These are phyloP conservation scores for Diatrype stigma DNA, from an alignment of 2,329 filamentous ascomycete genomes.

Conservation along the genomic window DNA sequence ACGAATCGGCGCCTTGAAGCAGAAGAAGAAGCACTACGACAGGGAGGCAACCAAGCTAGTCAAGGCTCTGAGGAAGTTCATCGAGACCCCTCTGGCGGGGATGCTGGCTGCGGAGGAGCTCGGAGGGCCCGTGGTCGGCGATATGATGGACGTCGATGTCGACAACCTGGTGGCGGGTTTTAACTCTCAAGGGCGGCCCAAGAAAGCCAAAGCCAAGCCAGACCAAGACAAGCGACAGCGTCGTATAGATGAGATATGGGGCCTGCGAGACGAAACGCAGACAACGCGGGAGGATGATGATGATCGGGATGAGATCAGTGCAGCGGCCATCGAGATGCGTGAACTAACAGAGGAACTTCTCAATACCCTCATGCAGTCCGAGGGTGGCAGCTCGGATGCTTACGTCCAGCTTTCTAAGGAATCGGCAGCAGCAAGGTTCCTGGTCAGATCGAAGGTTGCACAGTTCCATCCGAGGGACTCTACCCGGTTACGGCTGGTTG, in stretches of 20 bases:
- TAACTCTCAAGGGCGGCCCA: slow-evolving; percentile 54
- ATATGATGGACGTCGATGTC: slow-evolving; percentile 60
- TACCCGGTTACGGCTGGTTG: slow-evolving; percentile 52
- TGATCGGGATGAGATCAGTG: slow-evolving; percentile 43
- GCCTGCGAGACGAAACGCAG: slow-evolving; percentile 24
- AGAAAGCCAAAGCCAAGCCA: slow-evolving; percentile 40
- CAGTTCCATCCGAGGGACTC: slow-evolving; percentile 64
- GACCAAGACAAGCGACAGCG: slow-evolving; percentile 51
- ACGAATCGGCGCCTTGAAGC: slow-evolving; percentile 55
- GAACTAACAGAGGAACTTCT: slow-evolving; percentile 57
- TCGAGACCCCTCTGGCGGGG: slow-evolving; percentile 63
- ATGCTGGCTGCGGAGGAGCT: slow-evolving; percentile 82
- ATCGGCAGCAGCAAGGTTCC: slow-evolving; percentile 58
- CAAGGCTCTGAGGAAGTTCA: slow-evolving; percentile 63
- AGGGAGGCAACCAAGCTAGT: slow-evolving; percentile 58
- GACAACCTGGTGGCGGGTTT: slow-evolving; percentile 58
- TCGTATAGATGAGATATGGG: slow-evolving; percentile 63
- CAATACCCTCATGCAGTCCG: slow-evolving; percentile 52
- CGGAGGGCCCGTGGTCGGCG: slow-evolving; percentile 77
- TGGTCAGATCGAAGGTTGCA: slow-evolving; percentile 62
- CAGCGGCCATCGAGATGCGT: slow-evolving; percentile 54
- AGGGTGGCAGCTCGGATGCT: slow-evolving; percentile 49
- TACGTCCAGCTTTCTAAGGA: slow-evolving; percentile 58
- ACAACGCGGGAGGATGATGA: slow-evolving; percentile 20
- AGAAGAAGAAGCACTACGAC: slow-evolving; percentile 57